Evolutionary conservation across 2,329 filamentous ascomycete genomes (phyloP), one percentile per base, ranked within the genome.

Genomic region (Trichoderma hamatum): DNA sequence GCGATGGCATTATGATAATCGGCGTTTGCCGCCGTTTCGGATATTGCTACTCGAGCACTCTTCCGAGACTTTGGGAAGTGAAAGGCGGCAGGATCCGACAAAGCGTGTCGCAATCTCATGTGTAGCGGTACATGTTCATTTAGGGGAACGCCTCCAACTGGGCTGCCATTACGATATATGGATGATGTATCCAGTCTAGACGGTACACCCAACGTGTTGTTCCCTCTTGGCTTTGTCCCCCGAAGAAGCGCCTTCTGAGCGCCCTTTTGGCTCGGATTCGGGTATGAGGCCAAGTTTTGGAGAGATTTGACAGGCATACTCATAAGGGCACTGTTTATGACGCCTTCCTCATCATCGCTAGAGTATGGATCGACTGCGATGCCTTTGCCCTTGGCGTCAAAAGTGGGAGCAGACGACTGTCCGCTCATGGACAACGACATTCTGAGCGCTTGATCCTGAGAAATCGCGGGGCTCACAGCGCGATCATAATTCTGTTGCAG

Each of bases 401-500:
- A 43, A 7, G 26, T 7, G 28, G 56, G 34, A 9, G 21, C 19
- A 10, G 46, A 36, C 16, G 56, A 46, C 19, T 34, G 76, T 72
- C 76, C 73, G 19, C 74, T 61, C 24, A 14, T 73, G 72, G 10
- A 74, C 21, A 7, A 68, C 30, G 77, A 72, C 75, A 78, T 77
- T 26, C 70, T 74, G 26, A 71, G 66, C 49, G 71, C 54, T 58
- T 78, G 74, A 16, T 78, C 77, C 5, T 67, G 49, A 16, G 76
- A 73, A 49, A 66, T 71, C 39, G 73, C 59, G 2, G 84, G 84
- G 66, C 80, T 85, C 56, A 83, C 72, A 28, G 85, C 84, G 65
- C 84, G 83, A 69, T 87, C 84, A 73, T 82, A 82, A 72, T 86
- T 86, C 71, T 87, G 84, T 74, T 86, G 85, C 32, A 87, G 77